These are phyloP conservation scores for Sonneratia caseolaris DNA, from an alignment of 345 rosid species.

Conservation along the genomic window DNA sequence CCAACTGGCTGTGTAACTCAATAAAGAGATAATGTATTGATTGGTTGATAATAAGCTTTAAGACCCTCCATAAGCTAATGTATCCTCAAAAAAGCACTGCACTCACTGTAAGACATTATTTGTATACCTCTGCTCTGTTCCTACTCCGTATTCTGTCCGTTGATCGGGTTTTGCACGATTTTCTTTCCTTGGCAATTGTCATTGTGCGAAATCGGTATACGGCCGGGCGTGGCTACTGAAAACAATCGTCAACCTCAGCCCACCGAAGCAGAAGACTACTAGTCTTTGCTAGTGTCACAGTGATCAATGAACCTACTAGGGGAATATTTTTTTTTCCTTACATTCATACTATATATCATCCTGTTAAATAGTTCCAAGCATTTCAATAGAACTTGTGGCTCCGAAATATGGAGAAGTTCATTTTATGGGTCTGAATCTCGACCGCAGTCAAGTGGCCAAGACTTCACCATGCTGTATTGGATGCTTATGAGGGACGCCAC, in stretches of 20 bases:
- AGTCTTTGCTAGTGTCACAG: no score
- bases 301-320: no score
- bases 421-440: no score
- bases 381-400: no score
- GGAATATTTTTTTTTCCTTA: no score
- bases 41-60: background rate
- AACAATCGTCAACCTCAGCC: constrained; percentile 17
- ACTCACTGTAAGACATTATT: background rate
- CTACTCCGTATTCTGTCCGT: background rate
- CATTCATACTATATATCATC: no score
- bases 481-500: no score
- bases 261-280: constrained; percentile 26
- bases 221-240: constrained; percentile 59
- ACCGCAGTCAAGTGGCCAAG: no score
- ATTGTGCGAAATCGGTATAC: background rate
- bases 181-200: background rate
- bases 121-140: background rate
- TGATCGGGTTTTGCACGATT: background rate
- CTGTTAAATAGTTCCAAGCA: no score
- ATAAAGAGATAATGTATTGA: background rate
- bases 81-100: background rate
- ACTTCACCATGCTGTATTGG: no score
- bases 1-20: background rate
- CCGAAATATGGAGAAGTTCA: no score
- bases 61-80: background rate